These are phyloP conservation scores for Suillus sp. DNA, from an alignment of 768 basidiomycete genomes.

Conservation along the genomic window DNA sequence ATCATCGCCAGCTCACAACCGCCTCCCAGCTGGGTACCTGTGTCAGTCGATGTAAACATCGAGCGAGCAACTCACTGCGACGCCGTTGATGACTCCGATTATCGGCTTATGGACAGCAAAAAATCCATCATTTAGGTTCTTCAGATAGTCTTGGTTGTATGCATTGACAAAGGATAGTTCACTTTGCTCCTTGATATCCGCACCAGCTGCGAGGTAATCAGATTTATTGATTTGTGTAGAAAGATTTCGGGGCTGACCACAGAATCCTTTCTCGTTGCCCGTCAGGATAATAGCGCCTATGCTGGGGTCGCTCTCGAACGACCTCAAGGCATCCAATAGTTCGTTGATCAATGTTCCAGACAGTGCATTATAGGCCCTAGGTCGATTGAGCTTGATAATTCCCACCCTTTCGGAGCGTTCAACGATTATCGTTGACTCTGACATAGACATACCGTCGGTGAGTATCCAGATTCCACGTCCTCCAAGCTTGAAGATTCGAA, in stretches of 20 bases:
- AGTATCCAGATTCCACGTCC: not conserved
- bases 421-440: conserved; percentile 25
- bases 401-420: conserved; percentile 28
- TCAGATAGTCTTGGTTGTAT: conserved; percentile 48
- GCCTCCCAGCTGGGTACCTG: conserved; percentile 76
- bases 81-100: conserved; percentile 92
- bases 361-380: conserved; percentile 86
- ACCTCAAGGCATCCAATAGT: conserved; percentile 71
- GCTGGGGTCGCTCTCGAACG: conserved; percentile 66
- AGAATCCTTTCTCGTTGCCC: conserved; percentile 83
- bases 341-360: conserved; percentile 75
- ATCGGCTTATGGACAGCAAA: conserved; percentile 76
- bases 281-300: conserved; percentile 90
- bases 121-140: conserved; percentile 46
- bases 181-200: conserved; percentile 99
- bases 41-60: not conserved
- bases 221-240: not conserved
- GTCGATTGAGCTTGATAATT: conserved; percentile 82
- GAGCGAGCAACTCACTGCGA: conserved; percentile 58
- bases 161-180: conserved; percentile 63
- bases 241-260: conserved; percentile 16
- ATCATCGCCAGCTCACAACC: conserved; percentile 96
- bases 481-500: not conserved
- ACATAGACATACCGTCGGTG: conserved; percentile 20
- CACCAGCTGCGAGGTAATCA: conserved; percentile 62